Conservation (phyloP, 768 basidiomycete species). For the Suillus fuscotomentosus region DNA sequence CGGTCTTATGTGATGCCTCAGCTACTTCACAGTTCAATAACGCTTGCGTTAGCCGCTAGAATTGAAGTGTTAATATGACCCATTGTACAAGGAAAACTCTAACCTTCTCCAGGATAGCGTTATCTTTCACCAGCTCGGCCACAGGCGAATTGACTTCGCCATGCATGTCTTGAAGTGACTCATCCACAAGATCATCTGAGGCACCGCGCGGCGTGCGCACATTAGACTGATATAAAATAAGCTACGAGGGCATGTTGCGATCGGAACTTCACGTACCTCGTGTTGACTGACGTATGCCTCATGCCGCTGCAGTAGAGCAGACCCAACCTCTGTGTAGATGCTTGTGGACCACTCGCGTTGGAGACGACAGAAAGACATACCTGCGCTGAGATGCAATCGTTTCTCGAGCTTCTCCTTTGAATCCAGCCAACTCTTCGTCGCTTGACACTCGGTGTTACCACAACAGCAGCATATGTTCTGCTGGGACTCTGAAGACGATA, state of each 20-base stretch:
- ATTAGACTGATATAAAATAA: conserved; percentile 18
- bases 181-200: conserved; percentile 13
- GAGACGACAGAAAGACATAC: conserved; percentile 44
- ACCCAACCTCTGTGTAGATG: conserved; percentile 70
- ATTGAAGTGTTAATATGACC: background rate
- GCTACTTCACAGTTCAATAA: conserved; percentile 79
- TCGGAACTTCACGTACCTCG: conserved; percentile 45
- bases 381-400: conserved; percentile 80
- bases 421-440: conserved; percentile 58
- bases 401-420: conserved; percentile 73
- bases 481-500: conserved; percentile 70
- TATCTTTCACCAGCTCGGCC: conserved; percentile 49
- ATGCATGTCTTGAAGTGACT: conserved; percentile 12
- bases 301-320: conserved; percentile 82
- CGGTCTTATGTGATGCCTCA: conserved; percentile 73
- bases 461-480: conserved; percentile 61
- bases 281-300: conserved; percentile 80
- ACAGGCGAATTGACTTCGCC: conserved; percentile 34
- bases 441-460: conserved; percentile 61
- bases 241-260: conserved; percentile 9
- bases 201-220: conserved; percentile 14
- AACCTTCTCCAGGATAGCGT: conserved; percentile 51
- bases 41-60: conserved; percentile 74
- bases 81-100: background rate
- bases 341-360: conserved; percentile 3